phyloP scores from a whole-genome alignment of 371 early-diverging fungal species.

The Mortierella sp. region DNA sequence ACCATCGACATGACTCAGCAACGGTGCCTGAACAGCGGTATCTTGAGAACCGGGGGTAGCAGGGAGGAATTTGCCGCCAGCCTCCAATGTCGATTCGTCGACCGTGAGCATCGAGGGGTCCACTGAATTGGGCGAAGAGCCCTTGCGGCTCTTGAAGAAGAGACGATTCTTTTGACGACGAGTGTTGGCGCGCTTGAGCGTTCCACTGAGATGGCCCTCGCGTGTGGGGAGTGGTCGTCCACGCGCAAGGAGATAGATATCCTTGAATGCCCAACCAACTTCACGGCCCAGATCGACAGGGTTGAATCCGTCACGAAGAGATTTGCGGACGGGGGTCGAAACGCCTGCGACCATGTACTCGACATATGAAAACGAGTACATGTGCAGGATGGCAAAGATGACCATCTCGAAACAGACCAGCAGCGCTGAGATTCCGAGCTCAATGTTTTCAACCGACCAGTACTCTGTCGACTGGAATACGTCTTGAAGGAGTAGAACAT shows the following conservation, averaged over 20 bases:
- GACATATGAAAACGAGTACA: conserved; percentile 66
- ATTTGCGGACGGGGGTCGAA: conserved; percentile 30
- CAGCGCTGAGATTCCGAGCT: conserved; percentile 69
- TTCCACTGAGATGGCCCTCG: conserved; percentile 44
- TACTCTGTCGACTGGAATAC: conserved; percentile 56
- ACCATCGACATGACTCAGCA: conserved; percentile 29
- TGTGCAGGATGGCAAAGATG: conserved; percentile 70
- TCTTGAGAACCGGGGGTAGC: background rate
- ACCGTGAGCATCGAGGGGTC: conserved; percentile 3
- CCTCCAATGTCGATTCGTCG: conserved; percentile 24
- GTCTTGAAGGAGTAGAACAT: background rate
- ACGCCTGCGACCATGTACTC: conserved; percentile 41
- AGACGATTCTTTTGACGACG: conserved; percentile 27
- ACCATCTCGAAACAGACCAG: conserved; percentile 78
- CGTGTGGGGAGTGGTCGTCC: conserved; percentile 34
- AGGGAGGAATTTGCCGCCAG: conserved; percentile 22
- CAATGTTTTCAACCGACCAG: conserved; percentile 62
- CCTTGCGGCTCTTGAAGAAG: conserved; percentile 12
- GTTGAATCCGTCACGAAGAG: conserved; percentile 53
- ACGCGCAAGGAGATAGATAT: conserved; percentile 21
- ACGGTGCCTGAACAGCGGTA: conserved; percentile 14
- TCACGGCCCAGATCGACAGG: conserved; percentile 43
- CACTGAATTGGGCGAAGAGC: background rate
- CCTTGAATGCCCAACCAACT: conserved; percentile 47
- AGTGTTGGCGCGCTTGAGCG: conserved; percentile 45